Percentiles rank a stretch among this genome's conserved stretches.
These are phyloP conservation scores for Mycena leptocephala DNA, from an alignment of 768 basidiomycete genomes.

Conservation along the genomic window DNA sequence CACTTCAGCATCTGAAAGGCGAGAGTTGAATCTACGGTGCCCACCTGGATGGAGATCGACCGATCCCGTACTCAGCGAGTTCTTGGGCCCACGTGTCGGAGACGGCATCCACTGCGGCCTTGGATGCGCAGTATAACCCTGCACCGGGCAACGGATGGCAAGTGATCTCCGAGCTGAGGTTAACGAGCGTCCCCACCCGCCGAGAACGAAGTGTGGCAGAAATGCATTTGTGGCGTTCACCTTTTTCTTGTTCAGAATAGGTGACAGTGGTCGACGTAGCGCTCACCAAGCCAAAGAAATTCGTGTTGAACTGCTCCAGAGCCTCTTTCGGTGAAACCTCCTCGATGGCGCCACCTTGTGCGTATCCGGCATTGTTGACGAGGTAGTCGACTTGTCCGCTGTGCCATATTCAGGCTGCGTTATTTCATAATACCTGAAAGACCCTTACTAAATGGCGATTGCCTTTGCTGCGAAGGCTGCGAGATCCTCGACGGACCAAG, in stretches of 20 bases:
- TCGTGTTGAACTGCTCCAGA: not conserved
- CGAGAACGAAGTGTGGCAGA: slow-evolving; percentile 3
- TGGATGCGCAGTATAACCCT: not conserved
- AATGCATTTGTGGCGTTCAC: slow-evolving; percentile 7
- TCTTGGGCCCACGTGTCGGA: slow-evolving; percentile 9
- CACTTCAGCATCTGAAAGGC: not conserved
- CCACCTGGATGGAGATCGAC: not conserved
- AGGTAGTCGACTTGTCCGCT: slow-evolving; percentile 44
- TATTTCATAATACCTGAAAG: not conserved
- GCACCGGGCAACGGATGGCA: not conserved
- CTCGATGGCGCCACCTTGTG: slow-evolving; percentile 27
- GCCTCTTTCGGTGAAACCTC: not conserved
- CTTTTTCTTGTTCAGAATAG: not conserved
- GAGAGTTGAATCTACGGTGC: not conserved
- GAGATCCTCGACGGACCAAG: not conserved
- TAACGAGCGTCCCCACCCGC: not conserved
- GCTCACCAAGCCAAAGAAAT: slow-evolving; percentile 5
- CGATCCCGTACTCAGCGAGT: slow-evolving; percentile 13
- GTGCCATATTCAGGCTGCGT: too few species aligned
- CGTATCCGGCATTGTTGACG: slow-evolving; percentile 45
- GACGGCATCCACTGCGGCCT: not conserved
- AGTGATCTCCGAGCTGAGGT: not conserved
- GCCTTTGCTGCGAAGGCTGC: not conserved
- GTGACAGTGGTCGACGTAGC: not conserved
- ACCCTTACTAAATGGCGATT: not conserved